These are phyloP conservation scores for Cercospora sp. DNA, from an alignment of 2,329 filamentous ascomycete species.

Conservation along the genomic window DNA sequence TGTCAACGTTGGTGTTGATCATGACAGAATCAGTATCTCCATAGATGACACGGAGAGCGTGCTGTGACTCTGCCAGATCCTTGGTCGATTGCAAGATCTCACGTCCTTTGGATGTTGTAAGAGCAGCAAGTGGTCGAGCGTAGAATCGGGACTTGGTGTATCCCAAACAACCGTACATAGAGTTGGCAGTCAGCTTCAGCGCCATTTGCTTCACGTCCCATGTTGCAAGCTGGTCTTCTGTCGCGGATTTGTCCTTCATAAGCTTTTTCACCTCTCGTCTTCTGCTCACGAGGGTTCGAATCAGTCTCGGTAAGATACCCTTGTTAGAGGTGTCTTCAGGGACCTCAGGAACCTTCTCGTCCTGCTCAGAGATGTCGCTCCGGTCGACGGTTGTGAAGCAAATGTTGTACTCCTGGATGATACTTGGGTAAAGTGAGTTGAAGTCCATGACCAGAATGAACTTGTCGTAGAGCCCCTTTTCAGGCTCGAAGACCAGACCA, in stretches of 20 bases:
- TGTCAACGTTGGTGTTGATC: conserved; percentile 99
- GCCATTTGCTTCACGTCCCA: conserved; percentile 99
- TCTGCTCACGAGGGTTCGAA: conserved; percentile 85
- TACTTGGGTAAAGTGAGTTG: conserved; percentile 97
- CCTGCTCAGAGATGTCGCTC: conserved; percentile 69
- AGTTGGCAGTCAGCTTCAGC: conserved; percentile 95
- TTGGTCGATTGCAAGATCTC: conserved; percentile 97
- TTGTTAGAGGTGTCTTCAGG: conserved; percentile 70
- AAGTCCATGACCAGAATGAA: conserved; percentile 99
- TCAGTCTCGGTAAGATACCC: conserved; percentile 85
- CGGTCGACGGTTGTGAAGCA: conserved; percentile 98
- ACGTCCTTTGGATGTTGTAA: conserved; percentile 95
- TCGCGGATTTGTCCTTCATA: conserved; percentile 92
- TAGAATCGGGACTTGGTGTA: conserved; percentile 98
- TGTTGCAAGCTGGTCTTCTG: conserved; percentile 79
- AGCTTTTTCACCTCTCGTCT: conserved; percentile 90
- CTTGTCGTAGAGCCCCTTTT: conserved; percentile 96
- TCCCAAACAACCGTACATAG: conserved; percentile 98
- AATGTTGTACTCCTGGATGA: conserved; percentile 99
- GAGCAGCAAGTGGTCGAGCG: conserved; percentile 86
- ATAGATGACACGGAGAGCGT: conserved; percentile 86
- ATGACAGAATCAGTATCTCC: conserved; percentile 99
- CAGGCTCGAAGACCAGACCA: conserved; percentile 95
- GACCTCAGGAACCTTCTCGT: conserved; percentile 86
- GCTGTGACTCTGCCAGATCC: conserved; percentile 86